Evolutionary conservation across 2,329 filamentous ascomycete genomes (phyloP).

Genomic region (Aspergillus pseudoviridinutans): DNA sequence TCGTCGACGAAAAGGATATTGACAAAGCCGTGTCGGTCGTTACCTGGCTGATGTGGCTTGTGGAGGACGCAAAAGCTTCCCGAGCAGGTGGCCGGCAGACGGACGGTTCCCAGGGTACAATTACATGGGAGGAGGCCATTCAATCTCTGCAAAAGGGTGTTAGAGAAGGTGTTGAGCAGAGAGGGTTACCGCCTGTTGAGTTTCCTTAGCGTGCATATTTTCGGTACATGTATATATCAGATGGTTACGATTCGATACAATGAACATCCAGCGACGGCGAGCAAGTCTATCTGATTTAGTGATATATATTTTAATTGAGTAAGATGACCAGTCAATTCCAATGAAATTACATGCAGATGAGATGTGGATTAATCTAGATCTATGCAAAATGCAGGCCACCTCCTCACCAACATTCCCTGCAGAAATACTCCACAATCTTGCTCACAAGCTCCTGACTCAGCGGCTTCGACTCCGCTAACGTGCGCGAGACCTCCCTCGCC

Average conservation of each 20-base stretch:
- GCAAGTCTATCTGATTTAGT: background rate
- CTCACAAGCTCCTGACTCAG: constrained; percentile 25
- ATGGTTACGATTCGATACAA: background rate
- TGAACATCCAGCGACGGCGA: too few relatives aligned
- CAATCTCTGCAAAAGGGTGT: constrained; percentile 40
- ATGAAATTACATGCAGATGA: background rate
- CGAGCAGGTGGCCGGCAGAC: constrained; percentile 25
- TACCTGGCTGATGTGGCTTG: constrained; percentile 56
- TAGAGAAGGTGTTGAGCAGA: constrained; percentile 38
- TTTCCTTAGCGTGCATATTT: constrained; percentile 28
- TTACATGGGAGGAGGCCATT: constrained; percentile 37
- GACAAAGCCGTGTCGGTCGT: constrained; percentile 67
- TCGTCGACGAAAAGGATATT: constrained; percentile 72
- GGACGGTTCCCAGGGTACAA: constrained; percentile 14
- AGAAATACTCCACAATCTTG: constrained; percentile 37
- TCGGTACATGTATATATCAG: constrained; percentile 1
- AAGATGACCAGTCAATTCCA: too few relatives aligned
- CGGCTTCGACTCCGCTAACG: constrained; percentile 8
- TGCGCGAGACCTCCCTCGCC: constrained; percentile 10
- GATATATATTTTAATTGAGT: background rate
- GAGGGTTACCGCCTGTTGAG: constrained; percentile 45
- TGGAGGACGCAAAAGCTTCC: constrained; percentile 32
- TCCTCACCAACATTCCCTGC: constrained; percentile 14
- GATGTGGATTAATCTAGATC: background rate
- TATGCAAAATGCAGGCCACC: background rate